Percentiles rank a stretch among this genome's conserved stretches.
Evolutionary conservation across 176 grass and related monocot species (phyloP).

Genomic region (Avena eriantha): DNA sequence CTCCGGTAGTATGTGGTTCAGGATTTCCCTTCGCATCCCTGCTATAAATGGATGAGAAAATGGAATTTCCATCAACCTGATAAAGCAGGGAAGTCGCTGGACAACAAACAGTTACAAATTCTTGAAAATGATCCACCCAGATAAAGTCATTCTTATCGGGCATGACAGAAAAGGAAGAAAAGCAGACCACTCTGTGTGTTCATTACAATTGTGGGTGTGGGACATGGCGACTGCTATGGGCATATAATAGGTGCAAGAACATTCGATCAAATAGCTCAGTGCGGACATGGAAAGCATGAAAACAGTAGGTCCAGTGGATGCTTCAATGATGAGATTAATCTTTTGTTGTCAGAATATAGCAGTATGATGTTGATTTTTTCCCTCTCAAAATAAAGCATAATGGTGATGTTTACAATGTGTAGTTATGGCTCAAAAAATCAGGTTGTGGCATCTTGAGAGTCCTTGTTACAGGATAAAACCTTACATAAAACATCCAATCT

Average conservation of each 20-base stretch:
- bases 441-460: background rate
- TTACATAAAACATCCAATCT: conserved; percentile 1
- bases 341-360: conserved; percentile 1
- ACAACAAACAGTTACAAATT: background rate
- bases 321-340: background rate
- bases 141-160: background rate
- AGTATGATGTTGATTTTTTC: background rate
- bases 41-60: conserved; percentile 19
- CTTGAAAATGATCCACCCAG: background rate
- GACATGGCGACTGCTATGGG: background rate
- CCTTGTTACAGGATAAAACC: background rate
- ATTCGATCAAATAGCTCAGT: conserved; percentile 8
- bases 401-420: background rate
- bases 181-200: background rate
- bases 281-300: background rate
- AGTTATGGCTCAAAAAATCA: background rate
- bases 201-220: background rate
- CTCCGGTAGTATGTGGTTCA: conserved; percentile 22
- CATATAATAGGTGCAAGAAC: conserved; percentile 39
- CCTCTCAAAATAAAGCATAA: background rate
- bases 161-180: background rate
- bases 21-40: conserved; percentile 18
- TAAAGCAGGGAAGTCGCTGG: background rate
- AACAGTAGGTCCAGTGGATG: background rate
- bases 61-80: background rate